These are phyloP conservation scores for Anisodus acutangulus DNA, from an alignment of 257 asterid species.

Conservation along the genomic window DNA sequence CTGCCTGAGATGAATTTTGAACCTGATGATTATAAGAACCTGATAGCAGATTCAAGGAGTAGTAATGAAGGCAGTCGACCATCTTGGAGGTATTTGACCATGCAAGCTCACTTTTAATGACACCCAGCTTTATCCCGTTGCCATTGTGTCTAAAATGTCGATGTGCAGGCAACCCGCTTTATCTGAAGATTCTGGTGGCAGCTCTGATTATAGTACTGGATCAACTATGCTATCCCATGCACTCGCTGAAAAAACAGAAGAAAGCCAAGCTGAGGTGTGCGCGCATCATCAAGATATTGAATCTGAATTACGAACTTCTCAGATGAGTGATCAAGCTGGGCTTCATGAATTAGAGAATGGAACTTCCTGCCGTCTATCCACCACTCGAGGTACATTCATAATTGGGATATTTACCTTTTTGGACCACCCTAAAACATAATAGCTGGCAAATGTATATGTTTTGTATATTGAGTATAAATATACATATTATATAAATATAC, in stretches of 20 bases:
- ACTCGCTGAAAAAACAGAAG: conserved; percentile 54
- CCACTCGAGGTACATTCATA: conserved; percentile 51
- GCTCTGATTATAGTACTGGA: conserved; percentile 87
- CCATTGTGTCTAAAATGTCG: conserved; percentile 37
- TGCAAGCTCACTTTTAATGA: conserved; percentile 11
- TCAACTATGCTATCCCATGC: conserved; percentile 60
- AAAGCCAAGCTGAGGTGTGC: conserved; percentile 52
- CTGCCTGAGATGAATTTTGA: conserved; percentile 60
- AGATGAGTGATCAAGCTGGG: conserved; percentile 44
- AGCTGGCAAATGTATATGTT: too few relatives aligned
- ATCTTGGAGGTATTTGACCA: conserved; percentile 68
- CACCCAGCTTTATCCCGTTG: conserved; percentile 29
- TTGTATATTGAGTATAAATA: too few relatives aligned
- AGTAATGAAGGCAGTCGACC: conserved; percentile 57
- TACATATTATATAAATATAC: too few relatives aligned
- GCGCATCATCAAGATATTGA: conserved; percentile 47
- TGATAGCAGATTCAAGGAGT: conserved; percentile 66
- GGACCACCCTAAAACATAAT: too few relatives aligned
- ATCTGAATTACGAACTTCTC: conserved; percentile 52
- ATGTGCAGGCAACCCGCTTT: conserved; percentile 67
- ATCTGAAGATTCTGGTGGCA: conserved; percentile 66
- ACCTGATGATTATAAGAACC: conserved; percentile 65
- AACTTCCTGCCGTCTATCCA: conserved; percentile 44
- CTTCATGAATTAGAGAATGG: conserved; percentile 47
- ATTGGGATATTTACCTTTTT: too few relatives aligned